Evolutionary conservation across 108 stramenopile genomes (phyloP).

Genomic region (Pseudonitzschia pungens): DNA sequence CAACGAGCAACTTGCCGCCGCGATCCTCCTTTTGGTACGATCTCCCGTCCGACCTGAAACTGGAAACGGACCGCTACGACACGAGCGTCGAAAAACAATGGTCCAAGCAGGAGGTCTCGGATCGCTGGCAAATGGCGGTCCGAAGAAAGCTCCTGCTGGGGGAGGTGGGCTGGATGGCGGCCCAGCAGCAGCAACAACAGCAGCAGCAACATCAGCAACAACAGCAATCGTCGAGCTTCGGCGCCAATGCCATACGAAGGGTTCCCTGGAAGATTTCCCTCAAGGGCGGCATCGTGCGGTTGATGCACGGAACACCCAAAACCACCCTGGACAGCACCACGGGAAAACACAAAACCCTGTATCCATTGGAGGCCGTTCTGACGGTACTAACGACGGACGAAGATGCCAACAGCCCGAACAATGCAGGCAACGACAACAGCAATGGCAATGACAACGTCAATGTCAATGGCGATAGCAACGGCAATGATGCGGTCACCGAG

Average conservation of each 20-base stretch:
- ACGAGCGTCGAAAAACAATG: constrained; percentile 54
- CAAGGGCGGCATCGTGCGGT: constrained; percentile 59
- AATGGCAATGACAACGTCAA: background rate
- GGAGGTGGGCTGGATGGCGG: constrained; percentile 64
- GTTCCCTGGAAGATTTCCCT: constrained; percentile 48
- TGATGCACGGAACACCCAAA: constrained; percentile 70
- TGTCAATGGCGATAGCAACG: background rate
- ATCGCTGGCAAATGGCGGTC: constrained; percentile 74
- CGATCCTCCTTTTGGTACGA: constrained; percentile 52
- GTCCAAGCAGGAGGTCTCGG: constrained; percentile 44
- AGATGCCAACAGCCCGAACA: background rate
- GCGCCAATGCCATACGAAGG: background rate
- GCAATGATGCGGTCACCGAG: too few relatives aligned
- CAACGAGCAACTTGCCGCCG: background rate
- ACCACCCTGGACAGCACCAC: constrained; percentile 19
- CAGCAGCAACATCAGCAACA: too few relatives aligned
- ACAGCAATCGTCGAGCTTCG: constrained; percentile 16
- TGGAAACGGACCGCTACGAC: constrained; percentile 68
- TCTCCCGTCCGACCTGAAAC: constrained; percentile 65
- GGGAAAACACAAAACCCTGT: constrained; percentile 33
- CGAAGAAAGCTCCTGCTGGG: constrained; percentile 73
- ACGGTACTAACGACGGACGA: constrained; percentile 56
- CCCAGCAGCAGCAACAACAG: constrained; percentile 25
- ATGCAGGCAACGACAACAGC: background rate
- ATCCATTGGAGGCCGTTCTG: constrained; percentile 81